Conservation (phyloP, 169 alveolate genomes). For the Cryptosporidium canis region DNA sequence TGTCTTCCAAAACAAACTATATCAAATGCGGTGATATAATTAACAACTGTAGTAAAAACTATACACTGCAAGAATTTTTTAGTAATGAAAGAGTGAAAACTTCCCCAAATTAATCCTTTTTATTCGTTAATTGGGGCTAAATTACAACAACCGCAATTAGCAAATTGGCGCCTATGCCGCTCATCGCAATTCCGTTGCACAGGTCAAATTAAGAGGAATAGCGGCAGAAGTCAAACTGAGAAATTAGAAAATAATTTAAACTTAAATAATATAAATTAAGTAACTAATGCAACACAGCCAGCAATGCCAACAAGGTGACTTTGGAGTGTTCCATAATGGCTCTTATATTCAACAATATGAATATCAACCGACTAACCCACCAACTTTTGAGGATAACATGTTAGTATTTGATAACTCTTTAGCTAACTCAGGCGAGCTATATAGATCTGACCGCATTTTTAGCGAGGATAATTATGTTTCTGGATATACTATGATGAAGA, state of each 20-base stretch:
- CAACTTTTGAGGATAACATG: constrained; percentile 18
- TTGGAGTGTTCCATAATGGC: constrained; percentile 1
- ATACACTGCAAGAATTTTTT: neutral
- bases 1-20: neutral
- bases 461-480: constrained; percentile 21
- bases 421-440: neutral
- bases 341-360: constrained; percentile 52
- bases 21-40: constrained; percentile 3
- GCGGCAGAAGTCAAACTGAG: neutral
- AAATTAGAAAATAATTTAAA: neutral
- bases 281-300: constrained; percentile 1
- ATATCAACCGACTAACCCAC: constrained; percentile 1
- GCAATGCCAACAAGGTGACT: constrained; percentile 20
- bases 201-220: constrained; percentile 3
- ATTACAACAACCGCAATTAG: neutral
- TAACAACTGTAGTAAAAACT: neutral
- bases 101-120: neutral
- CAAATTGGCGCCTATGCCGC: constrained; percentile 32
- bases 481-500: constrained; percentile 43
- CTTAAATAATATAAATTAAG: neutral
- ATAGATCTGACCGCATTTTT: constrained; percentile 56
- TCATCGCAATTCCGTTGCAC: neutral
- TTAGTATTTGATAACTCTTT: neutral
- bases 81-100: neutral
- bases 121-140: neutral